Evolutionary conservation across 2,329 filamentous ascomycete species (phyloP), one percentile per base, ranked within the genome.

Genomic region (Diaporthe aspalathi): DNA sequence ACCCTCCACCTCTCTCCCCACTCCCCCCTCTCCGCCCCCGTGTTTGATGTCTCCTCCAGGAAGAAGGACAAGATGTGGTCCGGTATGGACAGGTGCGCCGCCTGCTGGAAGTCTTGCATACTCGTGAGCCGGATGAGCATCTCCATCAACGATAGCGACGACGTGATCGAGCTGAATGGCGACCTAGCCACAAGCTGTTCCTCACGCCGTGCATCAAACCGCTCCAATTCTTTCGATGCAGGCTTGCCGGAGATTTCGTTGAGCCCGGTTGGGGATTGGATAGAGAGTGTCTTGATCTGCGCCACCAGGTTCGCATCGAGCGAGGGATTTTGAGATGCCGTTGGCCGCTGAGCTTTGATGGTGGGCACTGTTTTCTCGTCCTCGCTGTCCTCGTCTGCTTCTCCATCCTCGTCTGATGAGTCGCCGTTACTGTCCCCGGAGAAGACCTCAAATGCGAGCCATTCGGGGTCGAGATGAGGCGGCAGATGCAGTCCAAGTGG

Each of bases 1-100:
- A 81, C 81, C 67, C 76, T 81, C 81, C 81, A 82, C 60, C 83
- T 81, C 5, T 83, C 83, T 70, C 85, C 82, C 4, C 86, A 86
- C 8, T 79, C 83, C 71, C 85, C 82, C 4, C 86, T 86, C 8
- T 79, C 78, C 24, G 88, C 73, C 0, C 87, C 85, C 5, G 86
- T 87, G 2, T 85, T 86, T 8, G 87, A 89, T 2, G 85, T 85
- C 70, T 89, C 86, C 72, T 89, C 87, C 20, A 98, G 85, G 82
- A 97, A 98, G 83, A 97, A 97, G 67, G 92, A 94, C 50, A 97
- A 85, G 2, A 97, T 89, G 76, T 97, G 93, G 78, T 98, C 95
- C 1, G 93, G 93, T 73, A 97, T 96, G 8, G 94, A 89, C n/a
- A 97, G 87, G 77, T 97, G 94, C 0, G 93, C 94, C 50, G 90